phyloP scores from a whole-genome alignment of 2,329 filamentous ascomycete species.

The Aureobasidium lini region DNA sequence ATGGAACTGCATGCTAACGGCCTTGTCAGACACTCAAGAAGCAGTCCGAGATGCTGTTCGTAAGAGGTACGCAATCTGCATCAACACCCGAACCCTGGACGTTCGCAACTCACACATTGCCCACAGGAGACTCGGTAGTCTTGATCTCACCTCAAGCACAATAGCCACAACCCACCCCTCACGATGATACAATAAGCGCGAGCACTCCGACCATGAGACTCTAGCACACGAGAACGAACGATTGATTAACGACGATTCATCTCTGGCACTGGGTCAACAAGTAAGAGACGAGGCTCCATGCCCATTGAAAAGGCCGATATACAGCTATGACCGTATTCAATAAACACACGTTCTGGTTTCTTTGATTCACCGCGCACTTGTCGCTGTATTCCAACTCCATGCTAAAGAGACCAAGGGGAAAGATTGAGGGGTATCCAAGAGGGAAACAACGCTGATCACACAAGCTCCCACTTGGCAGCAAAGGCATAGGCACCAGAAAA shows the following conservation, averaged over 20 bases:
- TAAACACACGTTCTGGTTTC: conserved; percentile 12
- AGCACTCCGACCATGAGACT: not conserved
- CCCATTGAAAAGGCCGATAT: not conserved
- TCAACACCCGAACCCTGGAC: not conserved
- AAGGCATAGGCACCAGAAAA: conserved; percentile 33
- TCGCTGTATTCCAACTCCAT: not conserved
- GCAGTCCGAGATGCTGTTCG: conserved; percentile 97
- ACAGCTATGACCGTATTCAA: conserved; percentile 3
- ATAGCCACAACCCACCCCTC: conserved; percentile 12
- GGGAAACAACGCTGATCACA: conserved; percentile 22
- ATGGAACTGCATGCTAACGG: conserved; percentile 3
- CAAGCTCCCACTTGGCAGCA: conserved; percentile 49
- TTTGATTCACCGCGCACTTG: not conserved
- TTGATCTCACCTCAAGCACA: conserved; percentile 37
- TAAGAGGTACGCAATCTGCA: conserved; percentile 62
- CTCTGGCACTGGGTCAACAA: not conserved
- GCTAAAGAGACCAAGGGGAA: not conserved
- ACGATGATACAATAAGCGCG: not conserved
- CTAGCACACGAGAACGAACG: not conserved
- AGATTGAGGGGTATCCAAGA: not conserved
- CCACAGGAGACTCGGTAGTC: conserved; percentile 42
- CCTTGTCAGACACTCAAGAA: conserved; percentile 75
- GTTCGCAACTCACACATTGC: not conserved
- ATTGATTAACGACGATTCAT: not conserved
- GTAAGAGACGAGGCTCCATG: not conserved